Evolutionary conservation across 495 filamentous ascomycete genomes (phyloP).

Genomic region (Lasiosphaeriaceae sp.): DNA sequence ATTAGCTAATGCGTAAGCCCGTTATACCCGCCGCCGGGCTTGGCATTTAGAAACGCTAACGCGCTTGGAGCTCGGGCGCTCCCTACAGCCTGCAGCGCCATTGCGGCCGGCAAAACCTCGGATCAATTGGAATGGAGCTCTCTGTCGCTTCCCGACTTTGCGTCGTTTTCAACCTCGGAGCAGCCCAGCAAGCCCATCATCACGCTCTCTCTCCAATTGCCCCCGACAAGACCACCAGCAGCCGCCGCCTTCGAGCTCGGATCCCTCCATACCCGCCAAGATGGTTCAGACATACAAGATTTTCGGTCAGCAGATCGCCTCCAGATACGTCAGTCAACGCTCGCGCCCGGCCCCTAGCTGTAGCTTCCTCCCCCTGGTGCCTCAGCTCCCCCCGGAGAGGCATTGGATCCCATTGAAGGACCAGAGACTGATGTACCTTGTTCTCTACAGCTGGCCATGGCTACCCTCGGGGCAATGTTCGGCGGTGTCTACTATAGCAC

Average conservation of each 20-base stretch:
- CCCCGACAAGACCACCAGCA: slow-evolving; percentile 31
- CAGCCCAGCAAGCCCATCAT: background rate
- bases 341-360: background rate
- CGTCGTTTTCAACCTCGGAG: slow-evolving; percentile 20
- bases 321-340: slow-evolving; percentile 73
- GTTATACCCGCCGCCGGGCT: background rate
- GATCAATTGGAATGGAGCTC: slow-evolving; percentile 9
- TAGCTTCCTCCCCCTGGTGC: background rate
- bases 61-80: too few species aligned
- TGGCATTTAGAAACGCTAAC: too few species aligned
- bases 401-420: slow-evolving; percentile 9
- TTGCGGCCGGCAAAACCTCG: slow-evolving; percentile 18
- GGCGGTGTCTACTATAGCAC: slow-evolving; percentile 50
- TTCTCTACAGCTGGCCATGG: slow-evolving; percentile 73
- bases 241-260: slow-evolving; percentile 31
- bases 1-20: too few species aligned
- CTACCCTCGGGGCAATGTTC: slow-evolving; percentile 65
- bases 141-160: slow-evolving; percentile 14
- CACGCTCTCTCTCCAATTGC: slow-evolving; percentile 19
- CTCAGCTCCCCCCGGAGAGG: background rate
- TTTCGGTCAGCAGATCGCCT: slow-evolving; percentile 86
- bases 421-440: slow-evolving; percentile 21
- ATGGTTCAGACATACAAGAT: slow-evolving; percentile 88
- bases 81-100: too few species aligned
- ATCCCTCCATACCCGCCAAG: slow-evolving; percentile 43